Evolutionary conservation across 306 rosid species (phyloP).

Genomic region (Lathyrus sativus): DNA sequence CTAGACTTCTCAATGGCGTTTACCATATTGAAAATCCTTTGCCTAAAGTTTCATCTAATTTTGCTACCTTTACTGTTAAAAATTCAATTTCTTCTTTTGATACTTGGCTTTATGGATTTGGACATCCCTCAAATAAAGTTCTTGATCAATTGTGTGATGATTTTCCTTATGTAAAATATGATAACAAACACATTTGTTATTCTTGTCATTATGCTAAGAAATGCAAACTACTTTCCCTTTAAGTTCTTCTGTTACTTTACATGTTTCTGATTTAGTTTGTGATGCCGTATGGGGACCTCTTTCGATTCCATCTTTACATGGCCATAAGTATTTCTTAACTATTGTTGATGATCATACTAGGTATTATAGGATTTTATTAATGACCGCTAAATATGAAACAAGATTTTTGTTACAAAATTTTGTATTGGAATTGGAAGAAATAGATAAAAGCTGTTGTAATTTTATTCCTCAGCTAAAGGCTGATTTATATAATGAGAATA

Average conservation of each 20-base stretch:
- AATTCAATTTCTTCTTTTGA: background rate
- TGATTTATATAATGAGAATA: no score
- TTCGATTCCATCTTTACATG: background rate
- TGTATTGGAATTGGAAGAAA: no score
- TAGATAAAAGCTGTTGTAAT: no score
- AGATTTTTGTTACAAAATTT: background rate
- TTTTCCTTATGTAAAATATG: background rate
- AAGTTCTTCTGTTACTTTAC: background rate
- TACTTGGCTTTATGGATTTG: background rate
- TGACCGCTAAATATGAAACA: background rate
- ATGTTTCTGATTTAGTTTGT: background rate
- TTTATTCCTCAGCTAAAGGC: no score
- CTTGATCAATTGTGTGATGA: background rate
- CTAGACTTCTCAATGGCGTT: no score
- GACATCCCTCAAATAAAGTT: constrained; percentile 8
- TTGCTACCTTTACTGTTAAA: background rate
- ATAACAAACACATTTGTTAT: background rate
- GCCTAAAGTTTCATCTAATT: background rate
- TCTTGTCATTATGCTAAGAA: background rate
- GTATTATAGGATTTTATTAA: background rate
- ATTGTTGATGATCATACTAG: background rate
- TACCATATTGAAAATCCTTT: background rate
- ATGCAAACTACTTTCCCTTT: background rate
- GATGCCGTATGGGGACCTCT: background rate
- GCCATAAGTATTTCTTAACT: background rate